Evolutionary conservation across 2,329 filamentous ascomycete species (phyloP).

Genomic region (Aspergillus fijiensis): DNA sequence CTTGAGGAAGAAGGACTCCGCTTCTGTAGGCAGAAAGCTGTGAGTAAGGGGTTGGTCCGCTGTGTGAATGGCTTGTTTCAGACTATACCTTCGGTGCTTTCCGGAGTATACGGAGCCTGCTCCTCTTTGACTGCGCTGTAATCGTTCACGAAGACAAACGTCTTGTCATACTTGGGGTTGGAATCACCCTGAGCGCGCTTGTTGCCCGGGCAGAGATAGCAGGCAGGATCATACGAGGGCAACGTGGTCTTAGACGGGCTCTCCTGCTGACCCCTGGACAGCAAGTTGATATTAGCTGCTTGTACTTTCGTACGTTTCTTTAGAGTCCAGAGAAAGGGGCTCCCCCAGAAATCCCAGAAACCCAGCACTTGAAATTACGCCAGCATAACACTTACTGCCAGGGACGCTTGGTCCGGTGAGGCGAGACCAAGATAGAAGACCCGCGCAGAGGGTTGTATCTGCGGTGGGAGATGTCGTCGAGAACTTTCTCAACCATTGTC

Average conservation of each 20-base stretch:
- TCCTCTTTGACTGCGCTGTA: slow-evolving; percentile 95
- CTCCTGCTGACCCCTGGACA: slow-evolving; percentile 71
- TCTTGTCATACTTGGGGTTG: slow-evolving; percentile 83
- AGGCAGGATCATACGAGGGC: slow-evolving; percentile 84
- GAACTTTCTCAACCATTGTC: slow-evolving; percentile 69
- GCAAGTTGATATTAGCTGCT: background rate
- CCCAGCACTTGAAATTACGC: background rate
- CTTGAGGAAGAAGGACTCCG: slow-evolving; percentile 73
- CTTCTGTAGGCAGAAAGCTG: slow-evolving; percentile 49
- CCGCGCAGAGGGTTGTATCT: slow-evolving; percentile 89
- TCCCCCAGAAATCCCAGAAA: background rate
- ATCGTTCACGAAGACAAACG: slow-evolving; percentile 95
- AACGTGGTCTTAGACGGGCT: slow-evolving; percentile 65
- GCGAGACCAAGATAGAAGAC: slow-evolving; percentile 90
- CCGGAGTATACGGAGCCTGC: slow-evolving; percentile 72
- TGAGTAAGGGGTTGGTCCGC: background rate
- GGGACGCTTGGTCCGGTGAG: slow-evolving; percentile 91
- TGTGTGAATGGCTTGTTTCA: background rate
- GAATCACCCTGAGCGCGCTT: slow-evolving; percentile 78
- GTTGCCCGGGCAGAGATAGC: slow-evolving; percentile 93
- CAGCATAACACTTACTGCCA: slow-evolving; percentile 75
- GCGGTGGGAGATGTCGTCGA: slow-evolving; percentile 95
- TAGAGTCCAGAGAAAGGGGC: background rate
- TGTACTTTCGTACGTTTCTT: background rate
- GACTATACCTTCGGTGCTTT: slow-evolving; percentile 51